phyloP scores from a whole-genome alignment of 2,329 filamentous ascomycete genomes.

The Dryadomyces quercivorus region DNA sequence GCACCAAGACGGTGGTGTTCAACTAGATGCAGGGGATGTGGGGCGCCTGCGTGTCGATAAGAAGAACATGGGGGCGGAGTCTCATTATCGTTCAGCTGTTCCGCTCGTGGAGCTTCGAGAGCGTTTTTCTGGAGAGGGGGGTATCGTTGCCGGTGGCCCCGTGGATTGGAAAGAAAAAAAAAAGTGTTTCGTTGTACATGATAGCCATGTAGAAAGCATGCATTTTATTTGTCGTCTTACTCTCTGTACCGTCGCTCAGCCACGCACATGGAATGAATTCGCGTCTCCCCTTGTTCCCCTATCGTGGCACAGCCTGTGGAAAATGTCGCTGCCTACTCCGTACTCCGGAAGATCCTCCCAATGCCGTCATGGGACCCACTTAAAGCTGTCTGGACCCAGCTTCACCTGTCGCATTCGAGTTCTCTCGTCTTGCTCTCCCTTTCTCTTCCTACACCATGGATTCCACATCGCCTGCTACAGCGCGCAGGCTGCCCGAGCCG shows the following conservation, averaged over 20 bases:
- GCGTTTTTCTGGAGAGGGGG: too few species aligned
- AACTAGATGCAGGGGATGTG: constrained; percentile 17
- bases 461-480: not conserved
- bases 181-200: too few species aligned
- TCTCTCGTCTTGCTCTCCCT: not conserved
- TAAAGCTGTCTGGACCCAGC: not conserved
- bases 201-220: too few species aligned
- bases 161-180: too few species aligned
- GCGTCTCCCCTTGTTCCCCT: not conserved
- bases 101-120: not conserved
- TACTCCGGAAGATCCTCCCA: not conserved
- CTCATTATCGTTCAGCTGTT: not conserved
- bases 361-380: not conserved
- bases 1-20: constrained; percentile 71
- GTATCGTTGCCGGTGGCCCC: too few species aligned
- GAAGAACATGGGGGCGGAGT: not conserved
- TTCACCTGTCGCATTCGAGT: not conserved
- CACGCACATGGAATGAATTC: too few species aligned
- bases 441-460: not conserved
- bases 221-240: too few species aligned
- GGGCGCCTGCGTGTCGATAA: not conserved
- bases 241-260: too few species aligned
- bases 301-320: not conserved
- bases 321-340: not conserved
- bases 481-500: not conserved